Percentiles rank a stretch among this genome's conserved stretches.
phyloP scores from a whole-genome alignment of 1,139 yeast species.

The Suhomyces bolitotheri region DNA sequence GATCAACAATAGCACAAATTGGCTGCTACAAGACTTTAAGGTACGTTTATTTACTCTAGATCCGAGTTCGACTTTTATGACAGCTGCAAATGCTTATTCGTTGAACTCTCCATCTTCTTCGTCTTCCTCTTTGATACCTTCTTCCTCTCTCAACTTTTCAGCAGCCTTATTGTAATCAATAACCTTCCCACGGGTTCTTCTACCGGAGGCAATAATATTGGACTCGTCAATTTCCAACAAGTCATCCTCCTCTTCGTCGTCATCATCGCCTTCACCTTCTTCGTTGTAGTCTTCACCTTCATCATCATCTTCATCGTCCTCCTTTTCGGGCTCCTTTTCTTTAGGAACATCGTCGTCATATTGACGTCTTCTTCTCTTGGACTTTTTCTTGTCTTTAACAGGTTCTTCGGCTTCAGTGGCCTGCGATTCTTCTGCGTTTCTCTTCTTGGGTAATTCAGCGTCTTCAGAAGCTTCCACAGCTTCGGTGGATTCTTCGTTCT shows the following conservation, averaged over 20 bases:
- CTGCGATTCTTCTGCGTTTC: slow-evolving; percentile 6
- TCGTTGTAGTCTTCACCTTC: slow-evolving; percentile 42
- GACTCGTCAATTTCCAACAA: slow-evolving; percentile 80
- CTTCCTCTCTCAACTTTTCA: slow-evolving; percentile 60
- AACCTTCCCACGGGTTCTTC: slow-evolving; percentile 89
- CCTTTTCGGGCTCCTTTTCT: slow-evolving; percentile 35
- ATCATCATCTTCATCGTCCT: slow-evolving; percentile 50
- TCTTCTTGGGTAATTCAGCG: slow-evolving; percentile 7
- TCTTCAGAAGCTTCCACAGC: slow-evolving; percentile 7
- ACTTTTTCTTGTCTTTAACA: slow-evolving; percentile 33
- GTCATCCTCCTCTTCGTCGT: slow-evolving; percentile 74
- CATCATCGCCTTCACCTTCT: slow-evolving; percentile 28
- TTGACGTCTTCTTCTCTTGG: slow-evolving; percentile 41
- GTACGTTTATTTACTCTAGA: no score
- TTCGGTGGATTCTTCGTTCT: slow-evolving; percentile 3
- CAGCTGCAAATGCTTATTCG: slow-evolving; percentile 2
- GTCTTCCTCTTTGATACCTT: slow-evolving; percentile 30
- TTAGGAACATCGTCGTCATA: slow-evolving; percentile 35
- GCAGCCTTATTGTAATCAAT: slow-evolving; percentile 89
- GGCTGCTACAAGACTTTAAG: no score
- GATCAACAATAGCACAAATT: no score
- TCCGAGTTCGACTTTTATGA: no score
- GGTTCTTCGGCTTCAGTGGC: slow-evolving; percentile 38
- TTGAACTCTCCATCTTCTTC: slow-evolving; percentile 42
- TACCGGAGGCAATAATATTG: slow-evolving; percentile 79